Conservation (phyloP, 257 asterid genomes). For the Sherardia arvensis region DNA sequence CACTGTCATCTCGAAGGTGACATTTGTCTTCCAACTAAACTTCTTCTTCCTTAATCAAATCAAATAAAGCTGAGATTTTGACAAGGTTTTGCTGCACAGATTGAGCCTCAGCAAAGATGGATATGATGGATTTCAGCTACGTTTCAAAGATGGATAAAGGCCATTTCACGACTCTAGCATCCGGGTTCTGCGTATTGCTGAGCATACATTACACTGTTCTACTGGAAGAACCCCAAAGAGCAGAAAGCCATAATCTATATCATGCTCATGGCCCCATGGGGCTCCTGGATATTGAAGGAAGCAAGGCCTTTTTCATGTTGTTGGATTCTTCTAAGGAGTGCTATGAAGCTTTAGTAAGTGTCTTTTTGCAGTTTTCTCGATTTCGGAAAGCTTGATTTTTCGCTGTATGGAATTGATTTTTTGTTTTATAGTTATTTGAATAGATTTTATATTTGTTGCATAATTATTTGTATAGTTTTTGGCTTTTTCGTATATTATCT, state of each 20-base stretch:
- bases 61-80: not conserved
- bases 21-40: not conserved
- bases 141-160: conserved; percentile 44
- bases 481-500: conserved; percentile 10
- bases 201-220: conserved; percentile 74
- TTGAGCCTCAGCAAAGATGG: conserved; percentile 24
- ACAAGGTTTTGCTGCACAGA: conserved; percentile 13
- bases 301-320: conserved; percentile 49
- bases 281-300: conserved; percentile 50
- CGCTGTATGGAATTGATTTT: no score
- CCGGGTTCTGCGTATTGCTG: conserved; percentile 56
- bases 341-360: conserved; percentile 73
- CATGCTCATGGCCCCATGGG: conserved; percentile 76
- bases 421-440: no score
- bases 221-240: conserved; percentile 85
- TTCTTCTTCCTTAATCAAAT: conserved; percentile 1
- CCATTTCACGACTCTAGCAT: conserved; percentile 50
- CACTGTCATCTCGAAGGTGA: not conserved
- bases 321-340: conserved; percentile 62
- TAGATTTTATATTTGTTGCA: not conserved
- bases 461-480: no score
- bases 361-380: not conserved
- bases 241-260: conserved; percentile 65
- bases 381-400: not conserved
- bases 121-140: conserved; percentile 18